Evolutionary conservation across 441 rosid species (phyloP).

Genomic region (Erysimum pusillum): DNA sequence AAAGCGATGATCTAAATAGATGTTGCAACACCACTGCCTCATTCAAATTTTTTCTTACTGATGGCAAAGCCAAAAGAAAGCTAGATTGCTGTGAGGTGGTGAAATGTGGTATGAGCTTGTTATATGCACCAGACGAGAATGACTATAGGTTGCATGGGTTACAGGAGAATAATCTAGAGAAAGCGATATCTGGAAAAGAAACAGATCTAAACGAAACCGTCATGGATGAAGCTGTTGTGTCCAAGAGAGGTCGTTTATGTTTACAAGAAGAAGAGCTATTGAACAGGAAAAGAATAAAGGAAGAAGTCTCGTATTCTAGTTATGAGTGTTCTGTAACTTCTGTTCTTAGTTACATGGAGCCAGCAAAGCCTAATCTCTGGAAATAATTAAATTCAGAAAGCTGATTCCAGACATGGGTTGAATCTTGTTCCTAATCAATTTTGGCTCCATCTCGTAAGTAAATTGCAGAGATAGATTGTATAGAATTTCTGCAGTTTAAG

Average conservation of each 20-base stretch:
- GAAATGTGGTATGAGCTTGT: conserved; percentile 42
- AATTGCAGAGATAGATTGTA: background rate
- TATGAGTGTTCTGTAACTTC: conserved; percentile 16
- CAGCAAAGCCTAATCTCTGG: conserved; percentile 28
- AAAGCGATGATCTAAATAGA: conserved; percentile 19
- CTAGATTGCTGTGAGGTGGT: conserved; percentile 35
- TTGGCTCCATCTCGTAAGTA: no score
- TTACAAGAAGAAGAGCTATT: conserved; percentile 27
- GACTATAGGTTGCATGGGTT: conserved; percentile 38
- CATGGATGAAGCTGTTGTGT: conserved; percentile 13
- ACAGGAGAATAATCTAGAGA: conserved; percentile 23
- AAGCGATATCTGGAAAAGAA: conserved; percentile 4
- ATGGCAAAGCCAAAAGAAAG: conserved; percentile 41
- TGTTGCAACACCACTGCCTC: conserved; percentile 43
- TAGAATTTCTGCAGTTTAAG: background rate
- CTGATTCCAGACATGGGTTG: no score
- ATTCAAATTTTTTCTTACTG: conserved; percentile 37
- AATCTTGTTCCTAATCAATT: no score
- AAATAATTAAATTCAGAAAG: background rate
- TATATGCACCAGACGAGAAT: conserved; percentile 39
- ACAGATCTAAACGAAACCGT: background rate
- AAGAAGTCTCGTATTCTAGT: conserved; percentile 4
- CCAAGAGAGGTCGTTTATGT: conserved; percentile 35
- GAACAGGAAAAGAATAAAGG: conserved; percentile 29
- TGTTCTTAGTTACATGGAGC: conserved; percentile 25